Evolutionary conservation across 345 rosid species (phyloP), one percentile per base, ranked within the genome.

Genomic region (Melaleuca alternifolia): DNA sequence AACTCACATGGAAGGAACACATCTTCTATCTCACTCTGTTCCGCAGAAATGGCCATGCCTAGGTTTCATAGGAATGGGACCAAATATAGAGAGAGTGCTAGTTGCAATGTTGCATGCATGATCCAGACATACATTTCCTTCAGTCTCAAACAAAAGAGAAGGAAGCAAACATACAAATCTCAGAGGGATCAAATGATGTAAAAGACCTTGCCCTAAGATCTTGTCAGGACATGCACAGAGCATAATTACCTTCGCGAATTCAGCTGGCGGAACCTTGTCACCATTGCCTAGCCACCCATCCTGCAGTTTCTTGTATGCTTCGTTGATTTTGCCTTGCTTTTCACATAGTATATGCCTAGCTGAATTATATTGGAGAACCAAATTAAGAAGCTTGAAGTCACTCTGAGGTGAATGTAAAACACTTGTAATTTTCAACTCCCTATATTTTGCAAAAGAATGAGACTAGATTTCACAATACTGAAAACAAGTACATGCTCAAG

Each of bases 211-310:
- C 50, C 41, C 10, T 1, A 84, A 51, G 41, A 50, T n/a, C 51
- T 24, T 54, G 28, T 83, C 52, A 48, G 65, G 46, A 44, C 61
- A 44, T 81, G 46, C 50, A 30, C 26, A 24, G 83, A 85, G 71
- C 53, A 7, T 62, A 41, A 62, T 93, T 76, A 96, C 99, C 96
- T 96, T 97, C 4, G 99, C 98, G 90, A 95, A 97, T 91, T 97
- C 99, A 88, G 99, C 99, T 86, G 98, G 97, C 28, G 99, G 99
- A 84, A 97, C 99, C 90, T 96, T 97, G 88, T 97, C 99, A 54
- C 98, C 99, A 54, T 93, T 95, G 93, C 92, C 88, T 85, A 95
- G 92, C 99, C 98, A 97, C 84, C 98, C 99, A 90, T 97, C 99
- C 89, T 97, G 91, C 89, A 97, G 88, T 87, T 97, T 96, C 92